Conservation (phyloP, 2,329 filamentous ascomycete species). For the Pseudogymnoascus sp. region DNA sequence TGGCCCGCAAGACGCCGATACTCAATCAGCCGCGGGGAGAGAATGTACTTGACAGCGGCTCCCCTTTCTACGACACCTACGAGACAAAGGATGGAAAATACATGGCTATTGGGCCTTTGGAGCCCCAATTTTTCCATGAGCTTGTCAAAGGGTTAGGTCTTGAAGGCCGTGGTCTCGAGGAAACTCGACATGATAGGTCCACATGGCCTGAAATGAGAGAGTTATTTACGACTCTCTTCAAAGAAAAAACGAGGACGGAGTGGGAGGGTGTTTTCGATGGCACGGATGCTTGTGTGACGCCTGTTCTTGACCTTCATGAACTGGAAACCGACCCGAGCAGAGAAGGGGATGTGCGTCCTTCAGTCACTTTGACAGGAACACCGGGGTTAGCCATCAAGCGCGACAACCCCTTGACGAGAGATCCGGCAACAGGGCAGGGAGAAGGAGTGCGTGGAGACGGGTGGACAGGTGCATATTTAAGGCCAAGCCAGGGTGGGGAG, state of each 20-base stretch:
- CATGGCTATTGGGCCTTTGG: slow-evolving; percentile 83
- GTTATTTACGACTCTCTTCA: slow-evolving; percentile 57
- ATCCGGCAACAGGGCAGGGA: slow-evolving; percentile 45
- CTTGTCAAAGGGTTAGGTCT: slow-evolving; percentile 62
- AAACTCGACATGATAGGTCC: slow-evolving; percentile 46
- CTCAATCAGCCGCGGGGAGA: slow-evolving; percentile 59
- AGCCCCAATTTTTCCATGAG: slow-evolving; percentile 71
- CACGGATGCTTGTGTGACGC: slow-evolving; percentile 88
- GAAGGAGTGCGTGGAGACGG: slow-evolving; percentile 56
- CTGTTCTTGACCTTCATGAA: slow-evolving; percentile 69
- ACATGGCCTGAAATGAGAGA: slow-evolving; percentile 60
- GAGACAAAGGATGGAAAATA: slow-evolving; percentile 70
- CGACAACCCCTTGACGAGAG: slow-evolving; percentile 31
- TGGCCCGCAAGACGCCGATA: slow-evolving; percentile 52
- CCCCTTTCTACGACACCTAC: slow-evolving; percentile 85
- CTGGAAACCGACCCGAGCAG: slow-evolving; percentile 44
- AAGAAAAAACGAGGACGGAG: slow-evolving; percentile 58
- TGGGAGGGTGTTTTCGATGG: slow-evolving; percentile 86
- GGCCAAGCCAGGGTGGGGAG: slow-evolving; percentile 64
- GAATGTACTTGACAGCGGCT: slow-evolving; percentile 76
- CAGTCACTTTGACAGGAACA: slow-evolving; percentile 59
- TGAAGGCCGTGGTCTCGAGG: slow-evolving; percentile 39
- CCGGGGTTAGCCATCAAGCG: slow-evolving; percentile 57
- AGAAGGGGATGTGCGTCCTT: slow-evolving; percentile 62
- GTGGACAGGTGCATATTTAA: slow-evolving; percentile 52